Percentiles rank a stretch among this genome's conserved stretches.
Evolutionary conservation across 768 basidiomycete species (phyloP).

Genomic region (Tylopilus intermedius): DNA sequence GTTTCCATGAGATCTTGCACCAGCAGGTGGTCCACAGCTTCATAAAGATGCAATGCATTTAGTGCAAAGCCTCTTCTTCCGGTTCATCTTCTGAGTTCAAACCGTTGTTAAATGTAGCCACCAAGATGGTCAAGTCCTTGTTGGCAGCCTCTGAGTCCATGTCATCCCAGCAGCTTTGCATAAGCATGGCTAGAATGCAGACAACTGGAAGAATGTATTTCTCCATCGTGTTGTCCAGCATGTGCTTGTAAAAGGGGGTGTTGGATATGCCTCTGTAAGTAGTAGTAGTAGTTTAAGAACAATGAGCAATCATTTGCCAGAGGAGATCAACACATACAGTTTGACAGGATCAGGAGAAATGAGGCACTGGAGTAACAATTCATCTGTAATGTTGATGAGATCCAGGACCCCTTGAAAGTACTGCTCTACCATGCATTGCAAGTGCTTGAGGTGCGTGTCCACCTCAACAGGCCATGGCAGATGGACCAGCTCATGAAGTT

Average conservation of each 20-base stretch:
- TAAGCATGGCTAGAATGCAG: background rate
- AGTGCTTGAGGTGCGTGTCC: background rate
- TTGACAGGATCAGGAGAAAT: conserved; percentile 9
- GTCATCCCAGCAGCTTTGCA: background rate
- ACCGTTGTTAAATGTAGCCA: no score
- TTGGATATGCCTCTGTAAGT: conserved; percentile 17
- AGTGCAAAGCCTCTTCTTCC: no score
- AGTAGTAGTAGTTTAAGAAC: no score
- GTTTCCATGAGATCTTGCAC: background rate
- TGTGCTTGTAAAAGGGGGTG: conserved; percentile 21
- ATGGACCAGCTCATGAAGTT: accelerated
- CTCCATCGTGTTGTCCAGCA: conserved; percentile 5
- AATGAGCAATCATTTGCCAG: no score
- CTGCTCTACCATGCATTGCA: accelerated
- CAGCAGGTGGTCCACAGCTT: conserved; percentile 11
- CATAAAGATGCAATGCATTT: conserved; percentile 7
- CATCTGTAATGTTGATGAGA: background rate
- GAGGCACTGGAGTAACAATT: conserved; percentile 7
- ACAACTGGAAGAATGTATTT: conserved; percentile 9
- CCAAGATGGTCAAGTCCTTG: no score
- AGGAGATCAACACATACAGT: background rate
- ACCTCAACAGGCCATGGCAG: background rate
- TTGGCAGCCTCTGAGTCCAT: no score
- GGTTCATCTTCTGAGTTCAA: no score
- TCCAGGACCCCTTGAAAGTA: conserved; percentile 1